Evolutionary conservation across 371 early-diverging fungal genomes (phyloP), one percentile per base, ranked within the genome.

Genomic region (Mucor racemosus): DNA sequence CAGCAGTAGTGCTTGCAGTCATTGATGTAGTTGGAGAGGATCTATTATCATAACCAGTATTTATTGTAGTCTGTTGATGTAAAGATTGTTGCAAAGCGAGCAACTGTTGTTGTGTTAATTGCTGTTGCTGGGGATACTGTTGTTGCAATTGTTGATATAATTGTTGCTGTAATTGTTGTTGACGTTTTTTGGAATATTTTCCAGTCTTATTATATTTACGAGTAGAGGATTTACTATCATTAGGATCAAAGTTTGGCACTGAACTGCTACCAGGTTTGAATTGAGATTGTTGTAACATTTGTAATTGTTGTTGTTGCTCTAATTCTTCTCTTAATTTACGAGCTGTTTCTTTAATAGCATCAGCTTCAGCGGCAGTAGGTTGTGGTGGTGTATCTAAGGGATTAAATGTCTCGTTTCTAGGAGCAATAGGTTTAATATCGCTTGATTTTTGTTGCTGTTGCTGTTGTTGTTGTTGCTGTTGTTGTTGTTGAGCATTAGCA

Each of bases 161-260:
- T 44, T 71, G 69, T 21, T 72, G 72, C 38, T 69, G 74, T 40
- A 64, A 14, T 14, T 69, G 73, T 5, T 71, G 65, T 35, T 74
- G 74, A n/a, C 78, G 70, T 68, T 88, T 88, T 57, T 89, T 89
- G 5, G 88, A 86, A 41, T 89, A 89, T 62, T 85, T 85, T 35
- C 89, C 89, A 6, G 89, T 87, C 53, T 89, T 89, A 46, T 78
- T 81, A 60, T 89, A 89, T 67, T 82, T 81, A 14, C 89, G 71
- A 0, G 89, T 87, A 4, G 53, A 46, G 6, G 86, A 79, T 66
- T 87, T 87, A 26, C 62, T 58, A 57, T 68, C 74, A 55, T 31
- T 55, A 31, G 40, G 65, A 46, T 40, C 38, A 4, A 15, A 40
- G n/a, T 7, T 19, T n/a, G 46, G 3, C 26, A 3, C 21, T 46